Conservation (phyloP, 345 rosid species). For the Abelmoschus esculentus region DNA sequence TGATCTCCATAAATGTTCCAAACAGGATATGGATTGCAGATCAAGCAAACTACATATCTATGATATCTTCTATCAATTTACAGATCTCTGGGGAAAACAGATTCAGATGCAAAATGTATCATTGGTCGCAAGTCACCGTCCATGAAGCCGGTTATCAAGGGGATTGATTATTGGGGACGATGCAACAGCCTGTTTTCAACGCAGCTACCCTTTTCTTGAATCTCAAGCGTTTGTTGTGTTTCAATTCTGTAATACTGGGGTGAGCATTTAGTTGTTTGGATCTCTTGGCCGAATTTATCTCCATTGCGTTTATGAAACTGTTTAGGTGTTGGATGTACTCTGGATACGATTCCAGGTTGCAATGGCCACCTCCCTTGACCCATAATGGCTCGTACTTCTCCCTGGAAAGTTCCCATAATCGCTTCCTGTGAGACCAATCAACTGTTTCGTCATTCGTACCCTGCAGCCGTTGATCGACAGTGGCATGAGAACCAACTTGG, state of each 20-base stretch:
- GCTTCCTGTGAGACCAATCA: conserved; percentile 77
- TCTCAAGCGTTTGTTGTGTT: conserved; percentile 63
- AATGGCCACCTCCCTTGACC: conserved; percentile 93
- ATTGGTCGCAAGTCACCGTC: background rate
- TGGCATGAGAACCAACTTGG: background rate
- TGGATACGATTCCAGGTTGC: conserved; percentile 90
- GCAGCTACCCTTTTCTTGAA: conserved; percentile 30
- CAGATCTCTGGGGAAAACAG: background rate
- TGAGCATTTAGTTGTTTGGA: conserved; percentile 34
- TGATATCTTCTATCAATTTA: background rate
- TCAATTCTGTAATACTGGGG: conserved; percentile 51
- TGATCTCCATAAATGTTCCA: too few relatives aligned
- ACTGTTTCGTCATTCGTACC: conserved; percentile 88
- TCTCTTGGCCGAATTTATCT: conserved; percentile 55
- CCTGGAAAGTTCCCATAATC: conserved; percentile 81
- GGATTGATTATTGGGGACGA: background rate
- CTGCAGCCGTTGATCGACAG: conserved; percentile 27
- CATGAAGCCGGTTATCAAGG: background rate
- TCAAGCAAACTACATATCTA: too few relatives aligned
- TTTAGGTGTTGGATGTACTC: conserved; percentile 81
- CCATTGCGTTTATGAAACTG: conserved; percentile 78
- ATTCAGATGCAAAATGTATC: background rate
- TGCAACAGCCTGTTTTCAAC: background rate
- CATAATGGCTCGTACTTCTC: conserved; percentile 89
- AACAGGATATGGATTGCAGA: too few relatives aligned